Evolutionary conservation across 2,329 filamentous ascomycete genomes (phyloP), one percentile per base, ranked within the genome.

Genomic region (Xylariaceae sp.): DNA sequence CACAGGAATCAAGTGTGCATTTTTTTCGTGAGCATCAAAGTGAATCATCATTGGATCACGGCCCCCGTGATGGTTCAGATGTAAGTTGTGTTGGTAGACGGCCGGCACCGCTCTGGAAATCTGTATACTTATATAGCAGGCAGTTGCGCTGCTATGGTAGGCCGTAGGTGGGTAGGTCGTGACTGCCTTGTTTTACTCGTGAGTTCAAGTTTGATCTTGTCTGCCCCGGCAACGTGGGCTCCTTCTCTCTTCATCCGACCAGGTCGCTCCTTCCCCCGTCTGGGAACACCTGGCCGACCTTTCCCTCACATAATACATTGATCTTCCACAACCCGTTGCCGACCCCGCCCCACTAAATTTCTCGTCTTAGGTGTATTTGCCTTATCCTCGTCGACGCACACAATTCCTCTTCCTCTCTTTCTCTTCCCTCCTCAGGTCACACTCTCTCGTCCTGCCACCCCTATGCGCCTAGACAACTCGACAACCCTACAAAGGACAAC

Each of bases 371-470:
- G 23, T 30, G 23, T 56, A 58, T 56, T 56, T 56, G 34, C 56
- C 6, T 57, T 55, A 48, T 51, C 50, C 55, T 55, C 55, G 60
- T 62, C 61, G 60, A 59, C 61, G 63, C 59, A 56, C 64, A 58
- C 64, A 57, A 61, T 55, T 66, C 63, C 23, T 30, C 23, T 30
- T 30, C 23, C 56, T 9, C 51, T 61, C 66, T 49, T 55, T 52
- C 59, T 65, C 59, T 65, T 68, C 65, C 52, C 58, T 66, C 59
- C 53, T 59, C 65, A 59, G 62, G 55, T 53, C 52, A 45, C 52
- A 55, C 59, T 10, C 48, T 53, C 6, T 51, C 55, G 30, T 23
- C 44, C 17, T 23, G 23, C 50, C 57, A 62, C 61, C 23, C 23
- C 58, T 63, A 59, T 59, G 41, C 23, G 54, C 34, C 58, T 49